Base-by-base conservation (phyloP, 805 yeast genomes). In the Candida nonsorbophila region DNA sequence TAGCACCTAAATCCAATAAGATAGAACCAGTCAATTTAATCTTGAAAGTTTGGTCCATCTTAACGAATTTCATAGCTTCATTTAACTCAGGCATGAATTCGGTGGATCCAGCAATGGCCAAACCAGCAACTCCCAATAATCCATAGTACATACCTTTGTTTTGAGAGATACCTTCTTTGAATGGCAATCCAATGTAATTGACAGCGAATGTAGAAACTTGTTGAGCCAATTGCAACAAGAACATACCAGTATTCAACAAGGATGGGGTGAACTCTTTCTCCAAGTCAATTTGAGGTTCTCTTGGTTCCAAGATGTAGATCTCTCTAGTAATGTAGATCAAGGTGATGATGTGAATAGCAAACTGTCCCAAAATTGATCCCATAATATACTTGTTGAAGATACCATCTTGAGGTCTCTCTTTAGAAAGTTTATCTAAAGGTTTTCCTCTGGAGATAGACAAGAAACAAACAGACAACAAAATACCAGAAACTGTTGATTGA, bases 81-180 rank as follows among this genome's bases (percentile, higher is more conserved):
- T 92, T 92, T 50, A 92, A 60, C 64, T 92, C 98, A 19, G 97
- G 97, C 48, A 88, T 54, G 49, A 90, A 82, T 58, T 92, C 98
- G 14, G 97, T 87, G 4, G 97, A 79, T 10, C 97, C 95, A 7
- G 90, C 72, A 33, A 92, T 58, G 2, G 97, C 94, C 47, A 92
- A 70, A 22, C 74, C 85, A 14, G 94, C 82, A 42, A 90, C 97
- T 42, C 95, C 95, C 20, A 90, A 53, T 33, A 92, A 70, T 14
- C 98, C 98, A 45, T 85, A 90, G 63, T 82, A 90, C 97, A 92
- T 92, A 42, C 97, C 97, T 60, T 80, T 84, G 63, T 92, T 92
- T 56, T 83, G 95, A 30, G 67, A 69, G 46, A 92, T 82, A 33
- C 85, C 77, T 62, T 92, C 95, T 56, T 94, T 81, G 67, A 92